phyloP scores from a whole-genome alignment of 345 rosid genomes.

The Raphanus sativus region DNA sequence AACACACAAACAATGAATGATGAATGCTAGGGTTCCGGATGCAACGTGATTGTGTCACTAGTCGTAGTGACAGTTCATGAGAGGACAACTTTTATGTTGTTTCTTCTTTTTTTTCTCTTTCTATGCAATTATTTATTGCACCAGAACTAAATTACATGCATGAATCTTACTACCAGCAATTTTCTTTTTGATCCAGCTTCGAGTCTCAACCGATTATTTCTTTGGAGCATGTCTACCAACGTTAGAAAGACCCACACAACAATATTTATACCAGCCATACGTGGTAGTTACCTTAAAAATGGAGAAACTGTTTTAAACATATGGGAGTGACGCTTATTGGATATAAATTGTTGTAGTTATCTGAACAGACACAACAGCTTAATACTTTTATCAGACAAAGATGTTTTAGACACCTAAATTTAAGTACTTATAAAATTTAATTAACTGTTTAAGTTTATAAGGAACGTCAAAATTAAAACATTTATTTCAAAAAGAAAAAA shows the following conservation, averaged over 20 bases:
- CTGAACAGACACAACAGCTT: constrained; percentile 1
- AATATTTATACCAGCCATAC: not conserved
- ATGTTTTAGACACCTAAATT: constrained; percentile 8
- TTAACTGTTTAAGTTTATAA: not conserved
- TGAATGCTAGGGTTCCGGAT: constrained; percentile 45
- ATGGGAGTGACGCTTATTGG: not conserved
- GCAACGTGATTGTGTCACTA: constrained; percentile 52
- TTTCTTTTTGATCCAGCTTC: too few relatives aligned
- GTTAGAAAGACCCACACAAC: not conserved
- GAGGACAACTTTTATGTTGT: constrained; percentile 46
- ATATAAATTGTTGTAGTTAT: not conserved
- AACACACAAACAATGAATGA: constrained; percentile 41
- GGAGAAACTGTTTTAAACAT: not conserved
- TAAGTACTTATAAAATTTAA: not conserved
- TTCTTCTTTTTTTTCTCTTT: constrained; percentile 26
- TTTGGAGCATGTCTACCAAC: too few relatives aligned
- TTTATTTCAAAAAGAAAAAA: too few relatives aligned
- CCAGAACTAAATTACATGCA: constrained; percentile 16
- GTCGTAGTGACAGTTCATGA: constrained; percentile 48
- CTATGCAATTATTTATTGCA: constrained; percentile 27
- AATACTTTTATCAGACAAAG: not conserved
- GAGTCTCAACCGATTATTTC: too few relatives aligned
- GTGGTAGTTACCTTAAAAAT: not conserved
- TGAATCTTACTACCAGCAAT: not conserved
- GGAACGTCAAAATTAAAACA: not conserved